Percentiles rank a stretch among this genome's conserved stretches.
Conservation (phyloP, 2,329 filamentous ascomycete genomes). For the Ophiostoma sp. region DNA sequence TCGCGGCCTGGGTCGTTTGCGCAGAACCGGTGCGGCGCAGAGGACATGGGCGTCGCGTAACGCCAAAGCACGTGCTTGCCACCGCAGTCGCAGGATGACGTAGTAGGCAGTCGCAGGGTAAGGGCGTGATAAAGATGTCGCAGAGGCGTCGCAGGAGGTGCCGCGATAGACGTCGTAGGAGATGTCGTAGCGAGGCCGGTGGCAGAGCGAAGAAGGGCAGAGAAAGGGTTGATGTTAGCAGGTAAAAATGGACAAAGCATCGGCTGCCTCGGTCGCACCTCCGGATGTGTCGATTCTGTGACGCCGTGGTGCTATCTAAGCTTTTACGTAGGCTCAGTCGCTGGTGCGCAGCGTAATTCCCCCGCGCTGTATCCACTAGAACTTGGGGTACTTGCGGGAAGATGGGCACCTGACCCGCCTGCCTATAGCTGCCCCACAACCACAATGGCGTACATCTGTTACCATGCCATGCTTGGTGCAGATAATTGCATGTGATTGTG, state of each 20-base stretch:
- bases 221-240: not conserved
- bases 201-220: not conserved
- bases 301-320: not conserved
- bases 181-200: not conserved
- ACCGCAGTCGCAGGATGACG: not conserved
- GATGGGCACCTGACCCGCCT: conserved; percentile 1
- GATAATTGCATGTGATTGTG: conserved; percentile 8
- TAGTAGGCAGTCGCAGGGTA: not conserved
- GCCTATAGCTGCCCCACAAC: not conserved
- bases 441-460: not conserved
- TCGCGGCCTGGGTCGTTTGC: not conserved
- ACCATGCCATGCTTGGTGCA: not conserved
- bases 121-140: not conserved
- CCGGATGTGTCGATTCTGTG: conserved; percentile 2
- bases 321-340: not conserved
- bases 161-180: not conserved
- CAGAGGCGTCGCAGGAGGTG: not conserved
- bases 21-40: not conserved
- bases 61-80: conserved; percentile 1
- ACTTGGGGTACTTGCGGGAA: conserved; percentile 6
- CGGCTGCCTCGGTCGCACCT: conserved; percentile 5
- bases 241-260: not conserved
- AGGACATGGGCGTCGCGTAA: not conserved
- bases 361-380: conserved; percentile 11
- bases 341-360: not conserved